A percentile compares a stretch with the other conserved stretches of the same genome.
These are phyloP conservation scores for Fragosphaeria purpurea DNA, from an alignment of 2,329 filamentous ascomycete species.

Conservation along the genomic window DNA sequence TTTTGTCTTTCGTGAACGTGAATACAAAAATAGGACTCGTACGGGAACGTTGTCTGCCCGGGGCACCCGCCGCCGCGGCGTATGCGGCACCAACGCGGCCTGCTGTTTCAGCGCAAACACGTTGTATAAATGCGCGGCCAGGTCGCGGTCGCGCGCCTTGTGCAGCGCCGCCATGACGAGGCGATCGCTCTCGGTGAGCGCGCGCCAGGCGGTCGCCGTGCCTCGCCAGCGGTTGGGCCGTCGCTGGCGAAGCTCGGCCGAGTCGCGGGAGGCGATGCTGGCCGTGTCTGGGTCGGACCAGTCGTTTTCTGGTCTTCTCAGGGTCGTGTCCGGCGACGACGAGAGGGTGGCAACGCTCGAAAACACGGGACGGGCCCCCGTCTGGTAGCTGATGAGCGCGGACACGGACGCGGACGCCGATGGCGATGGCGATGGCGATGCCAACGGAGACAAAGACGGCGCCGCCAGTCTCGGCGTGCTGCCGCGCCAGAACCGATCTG, in stretches of 20 bases:
- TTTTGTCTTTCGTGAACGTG: no score
- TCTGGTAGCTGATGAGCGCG: no score
- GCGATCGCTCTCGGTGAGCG: slow-evolving; percentile 51
- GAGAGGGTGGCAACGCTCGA: no score
- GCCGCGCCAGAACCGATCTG: background rate
- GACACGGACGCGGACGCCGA: background rate
- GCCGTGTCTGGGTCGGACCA: slow-evolving; percentile 36
- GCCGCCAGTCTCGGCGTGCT: background rate
- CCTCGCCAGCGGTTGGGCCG: slow-evolving; percentile 69
- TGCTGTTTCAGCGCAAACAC: slow-evolving; percentile 56
- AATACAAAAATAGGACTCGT: no score
- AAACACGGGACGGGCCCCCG: no score
- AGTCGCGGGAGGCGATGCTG: slow-evolving; percentile 36
- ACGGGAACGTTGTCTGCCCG: no score
- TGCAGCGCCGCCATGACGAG: slow-evolving; percentile 54
- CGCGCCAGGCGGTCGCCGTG: slow-evolving; percentile 54
- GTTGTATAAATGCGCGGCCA: slow-evolving; percentile 72
- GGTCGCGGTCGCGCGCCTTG: slow-evolving; percentile 52
- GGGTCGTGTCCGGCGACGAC: no score
- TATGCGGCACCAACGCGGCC: background rate
- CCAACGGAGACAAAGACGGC: no score
- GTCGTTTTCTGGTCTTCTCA: background rate
- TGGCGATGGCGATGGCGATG: background rate
- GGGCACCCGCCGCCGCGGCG: no score
- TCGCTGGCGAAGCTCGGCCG: slow-evolving; percentile 34